These are phyloP conservation scores for Paralagenidium karlingii DNA, from an alignment of 352 stramenopile species.

Conservation along the genomic window DNA sequence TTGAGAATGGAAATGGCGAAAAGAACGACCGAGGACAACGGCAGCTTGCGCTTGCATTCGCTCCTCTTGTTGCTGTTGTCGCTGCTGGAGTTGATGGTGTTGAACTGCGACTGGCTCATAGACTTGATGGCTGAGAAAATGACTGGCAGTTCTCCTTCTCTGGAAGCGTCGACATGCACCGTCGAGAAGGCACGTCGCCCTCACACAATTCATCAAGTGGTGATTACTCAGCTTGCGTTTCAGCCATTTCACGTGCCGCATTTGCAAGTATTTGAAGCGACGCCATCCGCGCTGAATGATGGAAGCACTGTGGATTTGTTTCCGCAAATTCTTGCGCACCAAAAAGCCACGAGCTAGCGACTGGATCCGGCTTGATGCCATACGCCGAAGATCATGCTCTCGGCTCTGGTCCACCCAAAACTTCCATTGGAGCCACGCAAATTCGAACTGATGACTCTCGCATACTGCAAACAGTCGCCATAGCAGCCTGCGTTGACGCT, in stretches of 20 bases:
- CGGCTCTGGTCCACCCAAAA: slow-evolving; percentile 17
- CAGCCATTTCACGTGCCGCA: slow-evolving; percentile 13
- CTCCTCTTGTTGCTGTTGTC: too few relatives aligned
- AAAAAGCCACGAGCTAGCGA: slow-evolving; percentile 29
- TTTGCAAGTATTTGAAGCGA: slow-evolving; percentile 6
- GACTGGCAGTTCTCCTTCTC: slow-evolving; percentile 5
- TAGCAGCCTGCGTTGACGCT: slow-evolving; percentile 11
- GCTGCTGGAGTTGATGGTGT: too few relatives aligned
- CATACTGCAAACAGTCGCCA: slow-evolving; percentile 20
- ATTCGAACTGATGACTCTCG: slow-evolving; percentile 7
- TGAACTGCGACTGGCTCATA: slow-evolving; percentile 19
- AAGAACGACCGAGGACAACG: too few relatives aligned
- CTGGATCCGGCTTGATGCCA: slow-evolving; percentile 26
- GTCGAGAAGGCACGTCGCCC: slow-evolving; percentile 39
- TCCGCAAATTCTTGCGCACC: slow-evolving; percentile 12
- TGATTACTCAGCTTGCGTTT: slow-evolving; percentile 10
- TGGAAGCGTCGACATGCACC: slow-evolving; percentile 17
- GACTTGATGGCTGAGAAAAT: slow-evolving; percentile 23
- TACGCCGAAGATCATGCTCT: too few relatives aligned
- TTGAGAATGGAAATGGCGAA: too few relatives aligned
- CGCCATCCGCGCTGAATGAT: slow-evolving; percentile 31
- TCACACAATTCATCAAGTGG: too few relatives aligned
- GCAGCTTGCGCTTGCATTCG: too few relatives aligned
- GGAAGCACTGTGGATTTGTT: slow-evolving; percentile 7
- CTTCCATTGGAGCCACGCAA: slow-evolving; percentile 31